Evolutionary conservation across 2,329 filamentous ascomycete genomes (phyloP), one percentile per base, ranked within the genome.

Genomic region (Alternaria ventricosa): DNA sequence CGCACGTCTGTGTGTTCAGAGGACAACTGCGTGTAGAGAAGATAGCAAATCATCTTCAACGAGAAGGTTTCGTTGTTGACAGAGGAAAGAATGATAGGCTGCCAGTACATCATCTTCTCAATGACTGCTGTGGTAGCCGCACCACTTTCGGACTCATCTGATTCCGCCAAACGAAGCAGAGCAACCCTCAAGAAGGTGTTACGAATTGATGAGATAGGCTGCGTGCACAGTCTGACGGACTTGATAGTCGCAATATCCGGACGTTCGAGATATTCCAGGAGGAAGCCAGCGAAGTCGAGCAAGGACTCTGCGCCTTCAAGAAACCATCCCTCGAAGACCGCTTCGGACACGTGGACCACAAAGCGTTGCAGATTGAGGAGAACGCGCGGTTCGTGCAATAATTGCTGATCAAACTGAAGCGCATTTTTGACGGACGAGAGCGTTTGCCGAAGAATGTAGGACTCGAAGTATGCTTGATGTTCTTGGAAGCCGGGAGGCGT

Each of bases 301-400:
- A 96, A 87, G 5, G 89, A 86, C 71, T 94, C 92, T 1, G 92
- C 92, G 1, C 95, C 95, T 68, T 96, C 91, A 66, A 97, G 88
- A 75, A 98, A 98, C 93, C 94, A 97, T 15, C 96, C 96, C 80
- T 98, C 96, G 69, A 96, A 97, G 12, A 97, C 90, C 6, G 93
- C 92, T 78, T 99, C 96, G 0, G 91, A 88, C 77, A 98, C 87
- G 75, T 98, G 93, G 3, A 88, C 84, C 30, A 90, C 89, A 66
- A 97, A 91, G 12, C 94, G 88, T 1, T 92, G 90, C 74, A 99
- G 85, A 70, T 99, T 99, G 5, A 91, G 95, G 54, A 99, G 83
- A 1, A 96, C 87, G 64, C 91, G 89, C 1, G 96, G 92, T 75
- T 98, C 94, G 60, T 88, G 87, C 2, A 98, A 84, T 0, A 90